Percentiles rank a stretch among this genome's conserved stretches.
These are phyloP conservation scores for Candida ulmi DNA, from an alignment of 805 yeast genomes.

Conservation along the genomic window DNA sequence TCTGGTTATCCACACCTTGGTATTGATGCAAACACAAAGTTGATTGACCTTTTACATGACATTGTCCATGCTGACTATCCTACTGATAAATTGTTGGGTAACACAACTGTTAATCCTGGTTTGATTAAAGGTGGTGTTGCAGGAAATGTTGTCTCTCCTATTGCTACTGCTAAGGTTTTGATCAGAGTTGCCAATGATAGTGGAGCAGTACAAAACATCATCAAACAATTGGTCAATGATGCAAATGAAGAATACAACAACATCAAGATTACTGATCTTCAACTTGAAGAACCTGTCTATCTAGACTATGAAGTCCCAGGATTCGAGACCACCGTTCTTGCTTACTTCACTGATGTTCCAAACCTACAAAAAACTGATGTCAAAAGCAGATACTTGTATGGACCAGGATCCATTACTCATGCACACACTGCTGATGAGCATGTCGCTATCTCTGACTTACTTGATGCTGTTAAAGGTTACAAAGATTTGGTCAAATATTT, in stretches of 20 bases:
- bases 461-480: constrained; percentile 48
- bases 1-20: constrained; percentile 71
- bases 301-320: constrained; percentile 58
- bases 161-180: constrained; percentile 42
- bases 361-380: constrained; percentile 24
- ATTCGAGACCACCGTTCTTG: constrained; percentile 45
- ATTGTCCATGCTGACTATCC: constrained; percentile 44
- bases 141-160: constrained; percentile 57
- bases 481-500: constrained; percentile 22
- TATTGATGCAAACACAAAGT: constrained; percentile 51
- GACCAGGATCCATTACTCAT: constrained; percentile 59
- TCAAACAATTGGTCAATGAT: constrained; percentile 26
- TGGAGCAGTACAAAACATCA: constrained; percentile 28
- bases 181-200: constrained; percentile 50
- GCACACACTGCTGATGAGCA: constrained; percentile 58
- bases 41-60: constrained; percentile 44
- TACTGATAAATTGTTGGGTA: constrained; percentile 46
- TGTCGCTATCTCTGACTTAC: constrained; percentile 41
- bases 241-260: constrained; percentile 22
- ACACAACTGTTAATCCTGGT: constrained; percentile 59
- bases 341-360: constrained; percentile 52
- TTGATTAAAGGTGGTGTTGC: constrained; percentile 57
- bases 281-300: constrained; percentile 29
- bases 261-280: constrained; percentile 14
- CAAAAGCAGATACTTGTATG: constrained; percentile 46